Evolutionary conservation across 2,329 filamentous ascomycete species (phyloP).

Genomic region (Metarhizium brunneum): DNA sequence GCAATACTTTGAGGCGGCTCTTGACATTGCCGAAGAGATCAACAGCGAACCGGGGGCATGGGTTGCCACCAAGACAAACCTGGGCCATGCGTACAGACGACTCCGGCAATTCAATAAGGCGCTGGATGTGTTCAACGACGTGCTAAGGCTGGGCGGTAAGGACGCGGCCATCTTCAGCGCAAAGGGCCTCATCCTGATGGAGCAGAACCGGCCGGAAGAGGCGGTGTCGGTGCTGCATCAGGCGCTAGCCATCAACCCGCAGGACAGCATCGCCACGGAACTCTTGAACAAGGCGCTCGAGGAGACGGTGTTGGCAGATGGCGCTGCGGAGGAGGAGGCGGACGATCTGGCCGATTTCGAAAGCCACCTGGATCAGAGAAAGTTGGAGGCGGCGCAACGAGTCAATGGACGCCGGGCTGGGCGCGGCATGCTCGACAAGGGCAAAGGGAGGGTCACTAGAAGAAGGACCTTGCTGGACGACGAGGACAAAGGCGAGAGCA

Average conservation of each 20-base stretch:
- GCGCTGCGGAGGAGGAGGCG: conserved; percentile 35
- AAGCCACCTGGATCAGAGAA: conserved; percentile 36
- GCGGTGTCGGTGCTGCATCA: conserved; percentile 79
- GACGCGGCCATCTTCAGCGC: conserved; percentile 71
- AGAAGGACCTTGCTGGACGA: conserved; percentile 22
- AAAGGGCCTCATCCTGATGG: conserved; percentile 76
- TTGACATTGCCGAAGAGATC: conserved; percentile 70
- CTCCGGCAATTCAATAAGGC: conserved; percentile 60
- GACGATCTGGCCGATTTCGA: conserved; percentile 44
- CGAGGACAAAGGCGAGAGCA: conserved; percentile 31
- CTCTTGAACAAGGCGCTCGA: conserved; percentile 63
- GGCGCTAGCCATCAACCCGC: conserved; percentile 66
- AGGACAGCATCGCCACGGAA: conserved; percentile 75
- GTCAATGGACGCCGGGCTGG: conserved; percentile 19
- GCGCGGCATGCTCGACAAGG: conserved; percentile 27
- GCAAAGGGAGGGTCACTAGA: conserved; percentile 33
- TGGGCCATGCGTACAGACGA: conserved; percentile 79
- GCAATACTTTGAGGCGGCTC: conserved; percentile 66
- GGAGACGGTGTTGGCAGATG: conserved; percentile 42
- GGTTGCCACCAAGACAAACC: conserved; percentile 76
- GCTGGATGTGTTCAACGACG: conserved; percentile 75
- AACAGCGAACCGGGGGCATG: conserved; percentile 75
- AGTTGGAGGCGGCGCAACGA: conserved; percentile 32
- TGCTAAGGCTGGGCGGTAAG: conserved; percentile 72
- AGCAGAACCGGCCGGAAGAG: conserved; percentile 64